Conservation (phyloP, 2,329 filamentous ascomycete species). For the Fusarium verrucosum region DNA sequence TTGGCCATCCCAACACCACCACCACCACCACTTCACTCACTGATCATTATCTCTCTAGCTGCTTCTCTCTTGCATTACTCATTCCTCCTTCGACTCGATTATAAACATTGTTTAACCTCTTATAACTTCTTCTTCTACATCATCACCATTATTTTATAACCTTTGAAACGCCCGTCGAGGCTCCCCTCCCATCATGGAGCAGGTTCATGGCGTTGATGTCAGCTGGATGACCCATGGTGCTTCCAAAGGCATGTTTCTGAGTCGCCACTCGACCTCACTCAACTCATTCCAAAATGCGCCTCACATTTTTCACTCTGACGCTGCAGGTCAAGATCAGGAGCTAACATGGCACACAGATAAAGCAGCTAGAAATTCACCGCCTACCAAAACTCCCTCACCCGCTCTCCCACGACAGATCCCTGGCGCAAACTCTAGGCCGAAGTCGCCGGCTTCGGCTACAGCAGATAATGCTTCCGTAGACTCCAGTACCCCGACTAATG, state of each 20-base stretch:
- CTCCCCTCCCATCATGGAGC: slow-evolving; percentile 69
- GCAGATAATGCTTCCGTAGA: slow-evolving; percentile 34
- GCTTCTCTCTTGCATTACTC: slow-evolving; percentile 24
- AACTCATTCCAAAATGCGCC: slow-evolving; percentile 22
- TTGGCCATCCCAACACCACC: slow-evolving; percentile 24
- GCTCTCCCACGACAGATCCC: slow-evolving; percentile 49
- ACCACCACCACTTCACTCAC: background rate
- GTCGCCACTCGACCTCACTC: slow-evolving; percentile 37
- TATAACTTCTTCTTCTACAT: slow-evolving; percentile 14
- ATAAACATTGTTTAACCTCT: slow-evolving; percentile 2
- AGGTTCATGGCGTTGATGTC: slow-evolving; percentile 83
- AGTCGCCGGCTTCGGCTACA: slow-evolving; percentile 42
- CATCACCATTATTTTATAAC: slow-evolving; percentile 2
- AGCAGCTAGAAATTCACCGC: slow-evolving; percentile 44
- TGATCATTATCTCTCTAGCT: slow-evolving; percentile 26
- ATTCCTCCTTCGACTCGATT: background rate
- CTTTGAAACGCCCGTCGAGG: slow-evolving; percentile 22
- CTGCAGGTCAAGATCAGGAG: background rate
- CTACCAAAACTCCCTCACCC: slow-evolving; percentile 40
- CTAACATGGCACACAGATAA: slow-evolving; percentile 44
- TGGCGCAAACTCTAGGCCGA: slow-evolving; percentile 43
- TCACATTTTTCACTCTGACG: slow-evolving; percentile 2
- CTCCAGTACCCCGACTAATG: slow-evolving; percentile 30
- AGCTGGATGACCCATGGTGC: slow-evolving; percentile 88
- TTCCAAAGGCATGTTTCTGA: slow-evolving; percentile 73